Evolutionary conservation across 176 grass and related monocot species (phyloP).

Genomic region (Zea luxurians): DNA sequence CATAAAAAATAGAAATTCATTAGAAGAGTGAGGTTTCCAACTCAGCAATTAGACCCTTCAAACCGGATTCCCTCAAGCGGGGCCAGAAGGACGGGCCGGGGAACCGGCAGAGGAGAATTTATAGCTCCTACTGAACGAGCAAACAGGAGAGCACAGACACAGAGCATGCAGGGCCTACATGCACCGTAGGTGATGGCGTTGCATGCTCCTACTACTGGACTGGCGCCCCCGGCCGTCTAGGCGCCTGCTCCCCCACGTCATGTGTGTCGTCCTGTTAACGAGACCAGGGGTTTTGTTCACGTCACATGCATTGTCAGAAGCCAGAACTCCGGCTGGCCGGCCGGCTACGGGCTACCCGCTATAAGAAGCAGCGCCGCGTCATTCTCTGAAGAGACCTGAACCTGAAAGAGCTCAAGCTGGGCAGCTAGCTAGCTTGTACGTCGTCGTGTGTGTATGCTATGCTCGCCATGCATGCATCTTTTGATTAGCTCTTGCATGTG

Average conservation of each 20-base stretch:
- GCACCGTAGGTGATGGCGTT: not conserved
- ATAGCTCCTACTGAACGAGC: not conserved
- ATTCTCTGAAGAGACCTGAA: conserved; percentile 1
- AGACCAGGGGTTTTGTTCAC: not conserved
- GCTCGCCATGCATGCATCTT: conserved; percentile 25
- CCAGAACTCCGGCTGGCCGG: not conserved
- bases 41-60: no score
- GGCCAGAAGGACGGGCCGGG: not conserved
- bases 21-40: no score
- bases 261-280: not conserved
- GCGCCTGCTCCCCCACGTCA: not conserved
- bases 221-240: not conserved
- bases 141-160: not conserved
- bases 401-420: not conserved
- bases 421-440: not conserved
- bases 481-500: conserved; percentile 68
- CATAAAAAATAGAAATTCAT: no score
- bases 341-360: not conserved
- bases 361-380: not conserved
- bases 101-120: not conserved
- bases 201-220: conserved; percentile 10
- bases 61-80: no score
- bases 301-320: not conserved
- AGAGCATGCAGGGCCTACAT: not conserved
- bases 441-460: no score